Evolutionary conservation across 176 grass and related monocot species (phyloP), one percentile per base, ranked within the genome.

Genomic region (Chloris gayana): DNA sequence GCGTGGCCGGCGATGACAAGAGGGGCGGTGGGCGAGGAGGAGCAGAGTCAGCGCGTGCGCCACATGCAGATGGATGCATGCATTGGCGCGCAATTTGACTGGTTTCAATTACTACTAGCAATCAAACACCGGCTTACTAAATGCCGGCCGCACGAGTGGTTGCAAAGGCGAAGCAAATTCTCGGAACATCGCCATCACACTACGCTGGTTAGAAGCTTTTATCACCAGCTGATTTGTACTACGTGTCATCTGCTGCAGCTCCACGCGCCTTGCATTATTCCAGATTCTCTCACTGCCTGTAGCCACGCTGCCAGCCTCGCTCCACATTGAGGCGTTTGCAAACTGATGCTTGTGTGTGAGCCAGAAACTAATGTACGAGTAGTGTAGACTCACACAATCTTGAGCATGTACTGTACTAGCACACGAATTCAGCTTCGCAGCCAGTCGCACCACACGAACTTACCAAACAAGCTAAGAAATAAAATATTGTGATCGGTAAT

Each of bases 121-220:
- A 12, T 60, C 24, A 60, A 37, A 13, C 64, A 42, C 3, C 66
- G 24, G 22, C 41, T 70, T 7, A 81, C 12, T 73, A 53, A 82
- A 82, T 64, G 80, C 80, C 21, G 30, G 59, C 35, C 35, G 35
- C 80, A 45, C 25, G 19, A 39, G 72, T 82, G 14, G 79, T 82
- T 82, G 78, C 78, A n/a, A 35, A 34, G 35, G 11, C 54, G 22
- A 57, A 1, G 22, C 21, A 57, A 27, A 60, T 13, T 27, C 25
- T 60, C 10, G 24, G 27, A 13, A 12, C 9, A 60, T 60, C 11
- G 57, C 57, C 57, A 14, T 27, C 57, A 26, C n/a, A n/a, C n/a
- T n/a, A n/a, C 10, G n/a, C 57, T 60, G 24, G 2, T n/a, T 8
- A 57, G 7, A 57, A 24, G 10, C 22, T 3, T 24, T 57, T 7